These are phyloP conservation scores for Scheffersomyces ergatensis DNA, from an alignment of 805 yeast genomes.

Conservation along the genomic window DNA sequence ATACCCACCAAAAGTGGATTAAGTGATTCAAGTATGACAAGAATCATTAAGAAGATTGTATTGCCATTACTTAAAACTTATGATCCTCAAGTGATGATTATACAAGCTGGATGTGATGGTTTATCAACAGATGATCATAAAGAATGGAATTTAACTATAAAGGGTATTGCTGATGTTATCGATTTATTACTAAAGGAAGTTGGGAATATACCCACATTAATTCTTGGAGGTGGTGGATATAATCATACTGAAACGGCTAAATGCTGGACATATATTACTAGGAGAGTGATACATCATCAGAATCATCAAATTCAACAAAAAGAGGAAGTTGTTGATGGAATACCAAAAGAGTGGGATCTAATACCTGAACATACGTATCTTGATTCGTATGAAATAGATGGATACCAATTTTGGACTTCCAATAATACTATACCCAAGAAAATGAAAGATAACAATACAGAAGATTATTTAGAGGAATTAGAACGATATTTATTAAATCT, in stretches of 20 bases:
- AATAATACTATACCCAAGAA: slow-evolving; percentile 19
- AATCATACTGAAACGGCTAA: slow-evolving; percentile 60
- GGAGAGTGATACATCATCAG: slow-evolving; percentile 14
- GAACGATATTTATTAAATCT: slow-evolving; percentile 9
- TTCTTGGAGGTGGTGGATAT: slow-evolving; percentile 81
- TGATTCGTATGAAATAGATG: slow-evolving; percentile 43
- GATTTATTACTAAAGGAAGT: slow-evolving; percentile 18
- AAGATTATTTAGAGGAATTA: slow-evolving; percentile 22
- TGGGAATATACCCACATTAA: slow-evolving; percentile 32
- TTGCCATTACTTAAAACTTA: slow-evolving; percentile 37
- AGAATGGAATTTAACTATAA: slow-evolving; percentile 68
- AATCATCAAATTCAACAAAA: slow-evolving; percentile 10
- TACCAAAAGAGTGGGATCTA: slow-evolving; percentile 18
- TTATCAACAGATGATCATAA: slow-evolving; percentile 58
- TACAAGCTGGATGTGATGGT: slow-evolving; percentile 78
- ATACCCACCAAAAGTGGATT: slow-evolving; percentile 60
- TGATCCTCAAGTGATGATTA: slow-evolving; percentile 52
- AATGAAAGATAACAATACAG: slow-evolving; percentile 30
- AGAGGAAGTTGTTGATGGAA: slow-evolving; percentile 14
- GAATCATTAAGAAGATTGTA: slow-evolving; percentile 40
- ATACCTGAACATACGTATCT: slow-evolving; percentile 50
- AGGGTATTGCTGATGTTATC: slow-evolving; percentile 43
- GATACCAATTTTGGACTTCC: slow-evolving; percentile 49
- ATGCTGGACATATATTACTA: slow-evolving; percentile 52
- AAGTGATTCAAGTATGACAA: slow-evolving; percentile 39